Base-by-base conservation (phyloP, 2,329 filamentous ascomycete genomes). In the Stagonosporopsis chrysanthemi region DNA sequence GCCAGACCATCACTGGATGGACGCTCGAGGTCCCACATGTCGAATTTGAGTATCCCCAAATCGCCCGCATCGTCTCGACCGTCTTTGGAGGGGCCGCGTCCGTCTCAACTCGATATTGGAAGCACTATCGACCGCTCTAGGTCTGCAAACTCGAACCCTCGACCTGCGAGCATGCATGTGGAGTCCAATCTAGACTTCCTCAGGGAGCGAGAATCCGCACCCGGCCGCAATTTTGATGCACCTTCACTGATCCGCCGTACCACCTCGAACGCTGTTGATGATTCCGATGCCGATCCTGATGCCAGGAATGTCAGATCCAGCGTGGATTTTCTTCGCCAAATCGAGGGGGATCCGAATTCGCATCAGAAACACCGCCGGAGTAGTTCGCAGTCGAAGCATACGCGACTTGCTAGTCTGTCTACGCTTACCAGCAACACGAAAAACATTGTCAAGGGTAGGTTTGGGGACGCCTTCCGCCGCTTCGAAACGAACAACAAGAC, bases 391-490 rank as follows among this genome's bases (percentile, higher is more conserved):
- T 79, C 81, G 23, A 88, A 86, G 67, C 85, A 88, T 63, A 75
- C 79, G 23, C 96, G 96, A 74, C 85, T 90, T 11, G 83, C 88
- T 1, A 95, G 91, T 74, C 77, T 96, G 61, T 84, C 85, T 12
- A 85, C 83, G 1, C 83, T 90, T 52, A 87, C 89, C 0, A 87
- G 89, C 6, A 87, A 87, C 36, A 90, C 90, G 24, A 96, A 95
- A 76, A 91, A 87, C 55, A 86, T 96, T 35, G 81, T 97, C n/a
- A 89, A 88, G 5, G 91, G 92, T 23, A 92, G 90, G 66, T 97
- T 98, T 74, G 92, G 93, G 0, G 93, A 97, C 68, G 93, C 94
- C 3, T 97, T 98, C 79, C 92, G 94, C 70, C 86, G 90, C 6
- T 98, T 98, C 66, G 95, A 99, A 75, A 83, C 81, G 23, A 84